Conservation (phyloP, 768 basidiomycete species). For the Cystobasidium tubakii region DNA sequence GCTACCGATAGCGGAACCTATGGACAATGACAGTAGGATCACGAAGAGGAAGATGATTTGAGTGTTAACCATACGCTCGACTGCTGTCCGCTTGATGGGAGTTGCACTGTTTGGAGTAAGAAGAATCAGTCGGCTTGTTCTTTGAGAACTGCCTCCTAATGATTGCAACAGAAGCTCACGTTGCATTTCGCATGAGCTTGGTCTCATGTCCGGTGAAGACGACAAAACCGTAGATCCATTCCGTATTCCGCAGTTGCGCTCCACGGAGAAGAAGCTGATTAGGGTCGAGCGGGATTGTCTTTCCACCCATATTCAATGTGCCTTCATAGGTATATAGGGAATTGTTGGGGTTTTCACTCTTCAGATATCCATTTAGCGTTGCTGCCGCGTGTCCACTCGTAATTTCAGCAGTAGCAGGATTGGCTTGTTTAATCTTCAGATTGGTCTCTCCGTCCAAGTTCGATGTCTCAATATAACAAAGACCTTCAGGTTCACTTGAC, state of each 20-base stretch:
- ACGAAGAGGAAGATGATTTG: constrained; percentile 94
- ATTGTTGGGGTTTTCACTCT: constrained; percentile 95
- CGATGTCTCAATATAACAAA: constrained; percentile 95
- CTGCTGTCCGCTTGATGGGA: constrained; percentile 92
- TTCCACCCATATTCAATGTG: constrained; percentile 55
- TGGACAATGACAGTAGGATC: constrained; percentile 73
- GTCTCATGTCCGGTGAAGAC: constrained; percentile 98
- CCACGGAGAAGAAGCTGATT: constrained; percentile 91
- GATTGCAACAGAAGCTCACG: constrained; percentile 57
- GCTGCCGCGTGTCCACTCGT: constrained; percentile 71
- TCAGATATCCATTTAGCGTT: constrained; percentile 70
- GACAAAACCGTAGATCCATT: constrained; percentile 88
- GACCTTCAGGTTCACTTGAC: constrained; percentile 90
- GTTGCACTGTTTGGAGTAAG: constrained; percentile 60
- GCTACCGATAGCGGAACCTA: constrained; percentile 86
- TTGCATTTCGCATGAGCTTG: constrained; percentile 95
- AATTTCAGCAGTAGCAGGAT: constrained; percentile 68
- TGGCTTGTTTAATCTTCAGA: constrained; percentile 96
- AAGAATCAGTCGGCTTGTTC: constrained; percentile 33
- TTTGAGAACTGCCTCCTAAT: neutral
- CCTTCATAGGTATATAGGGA: constrained; percentile 90
- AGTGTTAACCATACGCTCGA: constrained; percentile 89
- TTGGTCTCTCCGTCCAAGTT: constrained; percentile 99
- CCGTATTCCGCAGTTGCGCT: constrained; percentile 90
- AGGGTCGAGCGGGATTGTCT: constrained; percentile 80